Conservation (phyloP, 1,284 basidiomycete species). For the Ceratobasidium sp. region DNA sequence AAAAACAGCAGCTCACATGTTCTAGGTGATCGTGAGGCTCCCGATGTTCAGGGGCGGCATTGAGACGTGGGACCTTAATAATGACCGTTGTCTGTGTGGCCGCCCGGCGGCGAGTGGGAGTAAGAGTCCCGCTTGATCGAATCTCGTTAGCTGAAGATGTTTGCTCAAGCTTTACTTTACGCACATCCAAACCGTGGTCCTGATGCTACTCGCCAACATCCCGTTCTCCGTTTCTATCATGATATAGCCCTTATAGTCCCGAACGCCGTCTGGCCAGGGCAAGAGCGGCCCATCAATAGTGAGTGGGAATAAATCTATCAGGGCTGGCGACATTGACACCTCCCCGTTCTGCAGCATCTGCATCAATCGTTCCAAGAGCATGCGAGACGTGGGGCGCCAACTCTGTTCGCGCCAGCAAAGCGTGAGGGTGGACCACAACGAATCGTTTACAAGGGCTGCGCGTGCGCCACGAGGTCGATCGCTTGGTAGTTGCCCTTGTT, state of each 20-base stretch:
- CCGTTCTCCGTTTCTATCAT: background rate
- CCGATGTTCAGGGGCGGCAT: background rate
- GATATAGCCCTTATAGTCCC: background rate
- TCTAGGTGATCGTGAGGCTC: constrained; percentile 24
- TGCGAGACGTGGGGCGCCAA: constrained; percentile 27
- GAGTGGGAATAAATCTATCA: constrained; percentile 1
- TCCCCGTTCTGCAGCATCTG: constrained; percentile 30
- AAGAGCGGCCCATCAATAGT: background rate
- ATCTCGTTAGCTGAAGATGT: background rate
- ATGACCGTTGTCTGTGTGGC: background rate
- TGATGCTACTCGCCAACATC: background rate
- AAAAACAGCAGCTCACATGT: background rate
- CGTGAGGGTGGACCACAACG: constrained; percentile 16
- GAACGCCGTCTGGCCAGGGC: constrained; percentile 12
- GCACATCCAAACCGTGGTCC: constrained; percentile 20
- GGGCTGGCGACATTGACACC: constrained; percentile 4
- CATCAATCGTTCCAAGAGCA: constrained; percentile 16
- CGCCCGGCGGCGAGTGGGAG: background rate
- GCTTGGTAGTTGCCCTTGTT: constrained; percentile 22
- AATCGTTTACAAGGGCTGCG: constrained; percentile 15
- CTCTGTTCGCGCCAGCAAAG: constrained; percentile 30
- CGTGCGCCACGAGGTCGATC: constrained; percentile 28
- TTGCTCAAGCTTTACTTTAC: background rate
- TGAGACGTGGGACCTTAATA: constrained; percentile 32
- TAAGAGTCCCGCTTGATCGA: constrained; percentile 6